Evolutionary conservation across 1,284 basidiomycete species (phyloP).

Genomic region (Singerocomus inundabilis): DNA sequence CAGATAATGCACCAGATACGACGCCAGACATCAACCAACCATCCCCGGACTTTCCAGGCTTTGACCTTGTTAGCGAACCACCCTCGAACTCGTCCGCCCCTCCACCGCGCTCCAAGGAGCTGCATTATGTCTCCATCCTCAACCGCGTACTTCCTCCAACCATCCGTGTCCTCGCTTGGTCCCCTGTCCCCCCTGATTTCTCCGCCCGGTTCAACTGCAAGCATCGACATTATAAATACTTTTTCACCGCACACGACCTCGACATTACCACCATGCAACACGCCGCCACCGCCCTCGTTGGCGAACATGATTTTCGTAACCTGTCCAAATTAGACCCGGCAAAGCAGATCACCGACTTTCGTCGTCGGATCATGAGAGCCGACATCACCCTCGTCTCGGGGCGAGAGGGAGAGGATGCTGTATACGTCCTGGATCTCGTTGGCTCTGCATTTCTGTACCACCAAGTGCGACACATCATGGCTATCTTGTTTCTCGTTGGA

Average conservation of each 20-base stretch:
- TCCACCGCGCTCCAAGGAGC: constrained; percentile 45
- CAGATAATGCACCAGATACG: background rate
- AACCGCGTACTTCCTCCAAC: constrained; percentile 90
- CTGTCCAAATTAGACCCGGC: constrained; percentile 92
- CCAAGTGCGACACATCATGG: constrained; percentile 97
- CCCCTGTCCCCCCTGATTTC: constrained; percentile 79
- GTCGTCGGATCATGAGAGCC: constrained; percentile 63
- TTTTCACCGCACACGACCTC: constrained; percentile 71
- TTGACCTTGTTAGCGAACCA: constrained; percentile 23
- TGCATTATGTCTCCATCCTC: constrained; percentile 78
- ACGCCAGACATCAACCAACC: constrained; percentile 3
- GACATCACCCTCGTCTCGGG: constrained; percentile 49
- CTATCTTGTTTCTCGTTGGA: constrained; percentile 88
- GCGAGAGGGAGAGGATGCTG: constrained; percentile 22
- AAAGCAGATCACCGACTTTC: constrained; percentile 88
- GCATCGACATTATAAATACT: constrained; percentile 96
- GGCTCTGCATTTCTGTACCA: constrained; percentile 95
- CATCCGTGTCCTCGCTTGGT: constrained; percentile 95
- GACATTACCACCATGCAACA: constrained; percentile 77
- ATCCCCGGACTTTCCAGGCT: constrained; percentile 5
- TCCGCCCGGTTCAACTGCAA: constrained; percentile 88
- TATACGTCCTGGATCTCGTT: constrained; percentile 83
- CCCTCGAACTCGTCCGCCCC: constrained; percentile 32
- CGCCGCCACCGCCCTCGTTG: constrained; percentile 72
- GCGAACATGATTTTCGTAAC: constrained; percentile 96